Evolutionary conservation across 2,329 filamentous ascomycete species (phyloP), one percentile per base, ranked within the genome.

Genomic region (Periconia sp.): DNA sequence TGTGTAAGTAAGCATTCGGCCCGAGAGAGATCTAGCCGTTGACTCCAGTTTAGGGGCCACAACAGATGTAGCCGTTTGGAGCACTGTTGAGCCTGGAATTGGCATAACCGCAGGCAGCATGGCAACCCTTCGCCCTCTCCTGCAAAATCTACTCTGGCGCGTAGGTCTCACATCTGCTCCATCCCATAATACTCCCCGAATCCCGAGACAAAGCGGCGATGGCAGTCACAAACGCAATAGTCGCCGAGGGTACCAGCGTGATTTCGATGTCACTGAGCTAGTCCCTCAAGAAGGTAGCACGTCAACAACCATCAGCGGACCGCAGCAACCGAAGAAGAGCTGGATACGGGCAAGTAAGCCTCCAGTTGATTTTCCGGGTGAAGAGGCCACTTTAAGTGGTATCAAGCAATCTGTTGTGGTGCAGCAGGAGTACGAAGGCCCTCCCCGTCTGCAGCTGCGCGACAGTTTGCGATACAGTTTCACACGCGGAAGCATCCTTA

Each of bases 121-220:
- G 8, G 76, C 76, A 5, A 78, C 75, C 1, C 67, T 79, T 2
- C 73, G 75, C 2, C 78, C 78, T 1, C 66, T 81, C 0, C 67
- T 80, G 31, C 73, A 66, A 19, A 45, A 42, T 24, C 42, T 56
- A 12, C 28, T 65, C 8, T 56, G 46, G 51, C 52, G 47, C 5
- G 36, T 63, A 8, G 56, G 59, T 3, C 43, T 61, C 3, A 45
- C 45, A 21, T 43, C 56, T 15, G 42, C 50, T 11, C 57, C 63
- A 4, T 30, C 35, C 5, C 51, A 52, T 9, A 12, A 39, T 13
- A 48, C 38, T n/a, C 11, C 3, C 4, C 3, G 16, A 19, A 13
- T 12, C 4, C n/a, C 31, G 7, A 13, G 24, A 4, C 6, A 4
- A 15, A 29, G 13, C 4, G 23, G 17, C 2, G 19, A 32, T 17